Conservation (phyloP, 1,284 basidiomycete species). For the Lentinula novae-zelandiae region DNA sequence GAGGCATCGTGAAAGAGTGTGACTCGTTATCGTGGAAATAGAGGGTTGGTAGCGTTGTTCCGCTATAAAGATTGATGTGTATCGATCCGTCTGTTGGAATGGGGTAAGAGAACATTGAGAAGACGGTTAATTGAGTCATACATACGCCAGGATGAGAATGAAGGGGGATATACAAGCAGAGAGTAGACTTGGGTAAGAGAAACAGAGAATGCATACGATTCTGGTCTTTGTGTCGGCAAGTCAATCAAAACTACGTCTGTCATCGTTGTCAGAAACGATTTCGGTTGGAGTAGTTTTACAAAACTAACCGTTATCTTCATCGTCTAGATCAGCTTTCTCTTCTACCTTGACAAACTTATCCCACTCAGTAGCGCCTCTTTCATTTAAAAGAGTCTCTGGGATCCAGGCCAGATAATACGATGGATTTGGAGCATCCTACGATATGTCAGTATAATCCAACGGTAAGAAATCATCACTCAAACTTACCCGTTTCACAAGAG, state of each 20-base stretch:
- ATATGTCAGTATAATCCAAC: conserved; percentile 13
- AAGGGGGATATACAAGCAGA: conserved; percentile 80
- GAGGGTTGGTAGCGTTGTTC: conserved; percentile 85
- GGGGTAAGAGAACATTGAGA: conserved; percentile 9
- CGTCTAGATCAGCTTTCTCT: conserved; percentile 52
- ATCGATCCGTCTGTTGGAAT: conserved; percentile 61
- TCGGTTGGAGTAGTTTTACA: neutral
- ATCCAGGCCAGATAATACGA: conserved; percentile 82
- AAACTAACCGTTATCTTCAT: conserved; percentile 68
- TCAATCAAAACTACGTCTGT: conserved; percentile 77
- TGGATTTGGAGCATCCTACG: conserved; percentile 68
- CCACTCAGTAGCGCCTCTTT: conserved; percentile 75
- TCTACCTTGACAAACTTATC: conserved; percentile 84
- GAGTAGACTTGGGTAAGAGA: conserved; percentile 89
- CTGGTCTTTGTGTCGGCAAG: conserved; percentile 69
- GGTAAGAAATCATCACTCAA: conserved; percentile 1
- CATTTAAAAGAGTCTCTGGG: conserved; percentile 74
- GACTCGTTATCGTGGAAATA: conserved; percentile 98
- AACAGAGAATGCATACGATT: conserved; percentile 94
- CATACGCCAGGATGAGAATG: conserved; percentile 85
- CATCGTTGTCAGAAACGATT: conserved; percentile 11
- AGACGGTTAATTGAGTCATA: conserved; percentile 22
- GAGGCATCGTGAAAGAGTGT: conserved; percentile 63
- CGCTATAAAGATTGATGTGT: conserved; percentile 83
- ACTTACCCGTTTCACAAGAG: conserved; percentile 77